phyloP scores from a whole-genome alignment of 306 rosid species.

The Astragalus membranaceus region DNA sequence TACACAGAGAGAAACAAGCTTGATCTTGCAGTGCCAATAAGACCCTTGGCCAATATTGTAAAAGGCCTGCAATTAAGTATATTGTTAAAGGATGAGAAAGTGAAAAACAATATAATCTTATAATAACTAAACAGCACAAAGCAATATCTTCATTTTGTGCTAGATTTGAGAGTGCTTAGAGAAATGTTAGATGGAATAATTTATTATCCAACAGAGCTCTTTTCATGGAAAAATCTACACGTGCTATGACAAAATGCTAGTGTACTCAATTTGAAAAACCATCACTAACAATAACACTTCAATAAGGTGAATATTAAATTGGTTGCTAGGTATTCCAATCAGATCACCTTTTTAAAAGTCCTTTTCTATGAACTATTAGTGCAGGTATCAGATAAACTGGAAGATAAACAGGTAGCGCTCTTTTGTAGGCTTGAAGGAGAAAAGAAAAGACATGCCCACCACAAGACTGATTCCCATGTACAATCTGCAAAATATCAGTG shows the following conservation, averaged over 20 bases:
- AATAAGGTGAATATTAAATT: neutral
- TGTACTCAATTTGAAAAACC: constrained; percentile 10
- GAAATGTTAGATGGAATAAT: constrained; percentile 19
- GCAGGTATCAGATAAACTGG: constrained; percentile 96
- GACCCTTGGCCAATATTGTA: constrained; percentile 66
- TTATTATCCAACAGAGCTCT: neutral
- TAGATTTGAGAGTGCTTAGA: neutral
- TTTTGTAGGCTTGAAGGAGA: constrained; percentile 79
- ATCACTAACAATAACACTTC: neutral
- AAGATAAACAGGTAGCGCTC: constrained; percentile 90
- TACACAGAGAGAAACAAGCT: constrained; percentile 89
- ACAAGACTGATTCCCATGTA: constrained; percentile 85
- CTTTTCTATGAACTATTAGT: constrained; percentile 84
- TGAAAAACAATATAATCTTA: neutral
- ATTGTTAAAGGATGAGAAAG: constrained; percentile 7
- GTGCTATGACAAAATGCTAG: neutral
- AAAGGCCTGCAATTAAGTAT: constrained; percentile 52
- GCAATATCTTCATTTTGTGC: neutral
- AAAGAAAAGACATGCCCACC: constrained; percentile 61
- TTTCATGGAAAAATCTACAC: neutral
- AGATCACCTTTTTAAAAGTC: constrained; percentile 68
- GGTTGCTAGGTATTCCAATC: constrained; percentile 3
- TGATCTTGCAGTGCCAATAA: constrained; percentile 90
- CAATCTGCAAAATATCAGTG: constrained; percentile 54
- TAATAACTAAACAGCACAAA: neutral